Evolutionary conservation across 2,329 filamentous ascomycete genomes (phyloP).

Genomic region (Epichloe scottii): DNA sequence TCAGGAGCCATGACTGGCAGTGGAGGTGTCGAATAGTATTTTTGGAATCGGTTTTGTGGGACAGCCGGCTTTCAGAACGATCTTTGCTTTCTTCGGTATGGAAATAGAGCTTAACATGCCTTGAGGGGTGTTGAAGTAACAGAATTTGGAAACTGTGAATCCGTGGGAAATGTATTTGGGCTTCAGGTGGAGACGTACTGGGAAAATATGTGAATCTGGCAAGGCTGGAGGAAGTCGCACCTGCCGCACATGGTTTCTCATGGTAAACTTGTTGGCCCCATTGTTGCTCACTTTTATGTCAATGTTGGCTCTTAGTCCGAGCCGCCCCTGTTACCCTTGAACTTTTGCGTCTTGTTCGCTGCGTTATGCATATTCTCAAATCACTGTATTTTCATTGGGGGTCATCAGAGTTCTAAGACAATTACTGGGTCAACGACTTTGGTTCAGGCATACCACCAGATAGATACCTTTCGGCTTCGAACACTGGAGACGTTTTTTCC

Average conservation of each 20-base stretch:
- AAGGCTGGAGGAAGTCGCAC: conserved; percentile 4
- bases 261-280: neutral
- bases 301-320: neutral
- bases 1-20: conserved; percentile 10
- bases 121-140: neutral
- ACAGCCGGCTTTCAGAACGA: neutral
- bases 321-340: neutral
- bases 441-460: too few species aligned
- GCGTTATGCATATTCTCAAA: neutral
- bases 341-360: neutral
- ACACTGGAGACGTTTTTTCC: too few species aligned
- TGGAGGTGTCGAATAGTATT: neutral
- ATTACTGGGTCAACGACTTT: too few species aligned
- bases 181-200: neutral
- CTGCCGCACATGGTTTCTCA: neutral
- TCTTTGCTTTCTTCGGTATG: neutral
- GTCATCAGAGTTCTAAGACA: too few species aligned
- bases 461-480: too few species aligned
- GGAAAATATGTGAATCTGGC: conserved; percentile 3
- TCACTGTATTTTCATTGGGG: neutral
- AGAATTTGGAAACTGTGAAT: neutral
- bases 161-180: neutral
- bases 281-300: neutral
- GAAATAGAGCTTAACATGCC: neutral
- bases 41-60: neutral